Base-by-base conservation (phyloP, 2,329 filamentous ascomycete genomes). In the Paraphaeosphaeria minitans region DNA sequence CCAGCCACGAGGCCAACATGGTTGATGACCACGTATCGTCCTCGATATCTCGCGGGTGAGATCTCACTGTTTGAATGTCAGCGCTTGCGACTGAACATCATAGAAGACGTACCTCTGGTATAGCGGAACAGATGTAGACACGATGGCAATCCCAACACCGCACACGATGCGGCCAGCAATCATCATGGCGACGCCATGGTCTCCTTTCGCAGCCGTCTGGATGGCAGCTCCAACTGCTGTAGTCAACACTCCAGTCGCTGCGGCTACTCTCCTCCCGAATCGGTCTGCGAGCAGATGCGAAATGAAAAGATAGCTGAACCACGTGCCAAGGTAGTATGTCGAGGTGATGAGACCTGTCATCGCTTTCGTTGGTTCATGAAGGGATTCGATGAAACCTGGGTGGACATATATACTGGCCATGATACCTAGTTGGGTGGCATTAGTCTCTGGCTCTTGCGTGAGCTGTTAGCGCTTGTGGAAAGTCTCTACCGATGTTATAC, bases 321-420 rank as follows among this genome's bases (percentile, higher is more conserved):
- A 83, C 4, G 84, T 85, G 46, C 85, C 85, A 16, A 84, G 68
- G 64, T 87, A 87, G 75, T 87, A 87, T 35, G 85, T 80, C 42
- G 80, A 82, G 1, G 84, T 85, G 65, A 87, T 81, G 41, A 83
- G 70, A 8, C 84, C 84, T 52, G 77, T 84, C 50, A 77, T 76
- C 6, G 78, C 72, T 1, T 83, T 78, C 1, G 73, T 76, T 6
- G 80, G 83, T 27, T 80, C 66, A 51, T 79, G 71, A 12, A 85
- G 77, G 7, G 80, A 75, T 19, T 77, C 70, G n/a, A 75, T 73
- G 74, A 84, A 87, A 19, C 84, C 84, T 0, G 81, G 81, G 64
- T 85, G 81, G 5, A 85, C 82, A 53, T 85, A 82, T 39, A 87
- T 77, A 0, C 83, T 84, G 1, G 83, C 83, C 19, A 86, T 76